Evolutionary conservation across 805 yeast species (phyloP), one percentile per base, ranked within the genome.

Genomic region (Metschnikowia lunata): DNA sequence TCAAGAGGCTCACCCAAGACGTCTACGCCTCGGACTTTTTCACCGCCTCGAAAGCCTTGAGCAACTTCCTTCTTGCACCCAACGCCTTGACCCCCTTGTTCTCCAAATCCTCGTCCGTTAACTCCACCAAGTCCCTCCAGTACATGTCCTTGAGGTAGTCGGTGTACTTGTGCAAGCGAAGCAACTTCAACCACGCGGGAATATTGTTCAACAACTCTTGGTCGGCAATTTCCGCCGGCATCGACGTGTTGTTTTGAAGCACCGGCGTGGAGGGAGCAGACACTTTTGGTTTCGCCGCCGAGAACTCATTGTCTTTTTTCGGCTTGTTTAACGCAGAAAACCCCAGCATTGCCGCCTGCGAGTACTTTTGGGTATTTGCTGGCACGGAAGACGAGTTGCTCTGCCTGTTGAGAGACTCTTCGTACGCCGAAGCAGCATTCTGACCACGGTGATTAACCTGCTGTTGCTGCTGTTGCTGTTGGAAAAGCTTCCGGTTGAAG

Each of bases 121-220:
- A 70, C 51, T 79, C 78, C 47, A 93, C 76, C 69, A 93, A 74
- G 36, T 84, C 86, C 50, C 75, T 71, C 98, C 99, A 93, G 26
- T 76, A 72, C 51, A 83, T 72, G 49, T 80, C 82, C 56, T 83
- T 79, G 51, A 93, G 73, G 46, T 85, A 85, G 30, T 82, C 89
- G 1, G 98, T 90, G 68, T 93, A 93, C 66, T 93, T 93, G 72
- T 93, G 99, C 57, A 93, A 74, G 51, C 99, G 73, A 49, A 91
- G 71, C 10, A 89, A 75, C 63, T 95, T 84, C 63, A 93, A 74
- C 99, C 99, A 93, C 8, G 85, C 83, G 2, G 97, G 96, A 39
- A 93, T 80, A 60, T 93, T 91, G 47, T 71, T 67, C 56, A 93
- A 71, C 48, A 81, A 65, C 48, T 77, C 78, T 35, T 59, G 42